Percentiles rank a stretch among this genome's conserved stretches.
Evolutionary conservation across 306 rosid genomes (phyloP).

Genomic region (Prunus mume): DNA sequence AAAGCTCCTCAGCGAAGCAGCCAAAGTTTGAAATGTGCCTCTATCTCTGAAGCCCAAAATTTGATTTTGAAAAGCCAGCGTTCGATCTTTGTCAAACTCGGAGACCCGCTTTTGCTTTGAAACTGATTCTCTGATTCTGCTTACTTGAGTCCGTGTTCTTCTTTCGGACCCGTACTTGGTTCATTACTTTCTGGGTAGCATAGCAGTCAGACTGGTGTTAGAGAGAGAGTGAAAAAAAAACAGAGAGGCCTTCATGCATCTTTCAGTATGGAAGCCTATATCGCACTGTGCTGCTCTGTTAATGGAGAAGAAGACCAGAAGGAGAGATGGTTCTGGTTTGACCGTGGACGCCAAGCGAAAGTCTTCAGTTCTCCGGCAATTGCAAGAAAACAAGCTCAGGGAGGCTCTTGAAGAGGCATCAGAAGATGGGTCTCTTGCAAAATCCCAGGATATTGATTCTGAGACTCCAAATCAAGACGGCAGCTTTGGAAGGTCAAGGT

Average conservation of each 20-base stretch:
- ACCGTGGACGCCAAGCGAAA: conserved; percentile 47
- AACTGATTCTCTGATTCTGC: conserved; percentile 1
- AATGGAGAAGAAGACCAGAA: conserved; percentile 82
- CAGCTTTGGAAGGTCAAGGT: conserved; percentile 78
- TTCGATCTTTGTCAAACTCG: background rate
- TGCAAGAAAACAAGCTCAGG: conserved; percentile 87
- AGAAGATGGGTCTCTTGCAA: conserved; percentile 78
- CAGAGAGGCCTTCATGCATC: conserved; percentile 59
- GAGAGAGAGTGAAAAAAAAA: background rate
- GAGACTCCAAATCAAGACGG: conserved; percentile 64
- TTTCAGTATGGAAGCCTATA: conserved; percentile 96
- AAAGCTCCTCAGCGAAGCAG: conserved; percentile 25
- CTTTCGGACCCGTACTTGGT: background rate
- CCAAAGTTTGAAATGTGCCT: conserved; percentile 33
- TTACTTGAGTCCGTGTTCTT: too few relatives aligned
- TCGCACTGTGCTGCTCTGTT: conserved; percentile 89
- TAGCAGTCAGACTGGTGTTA: conserved; percentile 5
- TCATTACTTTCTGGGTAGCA: background rate
- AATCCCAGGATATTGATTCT: conserved; percentile 75
- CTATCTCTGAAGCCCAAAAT: conserved; percentile 16
- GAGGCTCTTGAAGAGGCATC: conserved; percentile 99
- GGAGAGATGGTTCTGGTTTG: conserved; percentile 44
- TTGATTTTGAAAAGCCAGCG: conserved; percentile 24
- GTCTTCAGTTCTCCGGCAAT: conserved; percentile 70
- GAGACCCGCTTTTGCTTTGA: conserved; percentile 31